Evolutionary conservation across 139 green algal species (phyloP).

Genomic region (Chlorella sp.): DNA sequence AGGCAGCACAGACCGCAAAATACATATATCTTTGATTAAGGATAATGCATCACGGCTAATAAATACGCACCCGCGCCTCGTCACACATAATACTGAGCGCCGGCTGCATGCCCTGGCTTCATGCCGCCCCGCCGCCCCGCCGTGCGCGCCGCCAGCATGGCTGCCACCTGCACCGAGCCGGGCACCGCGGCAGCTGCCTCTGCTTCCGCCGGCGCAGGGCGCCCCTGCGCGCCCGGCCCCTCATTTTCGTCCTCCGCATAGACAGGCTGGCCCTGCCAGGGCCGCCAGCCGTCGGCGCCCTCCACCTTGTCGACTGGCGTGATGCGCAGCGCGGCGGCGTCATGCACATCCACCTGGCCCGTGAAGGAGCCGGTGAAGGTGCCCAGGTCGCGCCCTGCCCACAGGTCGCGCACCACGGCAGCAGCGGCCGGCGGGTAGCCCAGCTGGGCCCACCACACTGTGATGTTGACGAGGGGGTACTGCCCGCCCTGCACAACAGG

Average conservation of each 20-base stretch:
- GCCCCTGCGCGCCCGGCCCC: no score
- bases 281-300: constrained; percentile 7
- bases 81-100: no score
- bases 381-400: constrained; percentile 45
- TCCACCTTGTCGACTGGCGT: not conserved
- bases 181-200: no score
- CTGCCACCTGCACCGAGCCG: no score
- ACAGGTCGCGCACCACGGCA: constrained; percentile 53
- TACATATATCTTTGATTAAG: no score
- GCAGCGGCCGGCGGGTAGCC: constrained; percentile 17
- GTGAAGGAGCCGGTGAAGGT: constrained; percentile 25
- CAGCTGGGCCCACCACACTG: constrained; percentile 45
- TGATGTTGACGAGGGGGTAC: constrained; percentile 9
- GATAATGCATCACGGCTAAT: no score
- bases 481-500: not conserved
- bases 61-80: no score
- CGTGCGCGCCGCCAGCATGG: no score
- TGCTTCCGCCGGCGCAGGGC: no score
- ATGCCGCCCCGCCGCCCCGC: no score
- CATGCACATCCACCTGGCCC: constrained; percentile 15
- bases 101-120: no score
- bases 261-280: constrained; percentile 19
- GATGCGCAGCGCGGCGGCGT: constrained; percentile 27
- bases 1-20: no score
- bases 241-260: not conserved